These are phyloP conservation scores for Calonectria pteridis DNA, from an alignment of 2,329 filamentous ascomycete genomes.

Conservation along the genomic window DNA sequence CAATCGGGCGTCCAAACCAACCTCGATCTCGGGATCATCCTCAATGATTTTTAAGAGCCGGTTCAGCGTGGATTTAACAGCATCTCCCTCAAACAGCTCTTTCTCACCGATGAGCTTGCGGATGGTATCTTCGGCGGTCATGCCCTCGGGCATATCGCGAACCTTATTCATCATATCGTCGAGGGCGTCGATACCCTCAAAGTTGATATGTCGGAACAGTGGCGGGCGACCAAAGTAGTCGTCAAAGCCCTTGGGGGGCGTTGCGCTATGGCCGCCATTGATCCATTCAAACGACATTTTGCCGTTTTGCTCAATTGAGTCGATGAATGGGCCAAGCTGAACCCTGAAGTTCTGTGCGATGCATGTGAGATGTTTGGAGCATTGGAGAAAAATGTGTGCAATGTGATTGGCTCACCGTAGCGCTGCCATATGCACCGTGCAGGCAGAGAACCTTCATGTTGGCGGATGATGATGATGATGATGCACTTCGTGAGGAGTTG, in stretches of 20 bases:
- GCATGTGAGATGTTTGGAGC: constrained; percentile 4
- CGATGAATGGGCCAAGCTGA: constrained; percentile 57
- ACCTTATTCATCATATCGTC: constrained; percentile 64
- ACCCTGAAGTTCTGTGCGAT: constrained; percentile 65
- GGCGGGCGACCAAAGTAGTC: constrained; percentile 69
- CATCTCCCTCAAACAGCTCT: constrained; percentile 29
- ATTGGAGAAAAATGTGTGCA: not conserved
- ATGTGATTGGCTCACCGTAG: constrained; percentile 55
- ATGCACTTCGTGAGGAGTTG: not conserved
- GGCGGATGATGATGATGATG: not conserved
- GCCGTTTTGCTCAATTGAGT: constrained; percentile 31
- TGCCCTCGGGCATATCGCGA: constrained; percentile 65
- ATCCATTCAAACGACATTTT: constrained; percentile 60
- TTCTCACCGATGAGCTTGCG: constrained; percentile 58
- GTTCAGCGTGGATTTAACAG: constrained; percentile 32
- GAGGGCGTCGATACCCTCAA: constrained; percentile 55
- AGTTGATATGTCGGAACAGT: constrained; percentile 68
- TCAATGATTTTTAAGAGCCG: constrained; percentile 59
- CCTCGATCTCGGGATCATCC: constrained; percentile 51
- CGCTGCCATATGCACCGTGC: constrained; percentile 69
- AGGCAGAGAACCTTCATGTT: constrained; percentile 70
- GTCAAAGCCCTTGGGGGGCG: constrained; percentile 66
- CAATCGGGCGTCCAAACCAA: constrained; percentile 8
- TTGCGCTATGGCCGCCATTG: constrained; percentile 62
- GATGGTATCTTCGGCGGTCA: constrained; percentile 68